Conservation (phyloP, 2,329 filamentous ascomycete species). For the Mycosphaerella sp. region DNA sequence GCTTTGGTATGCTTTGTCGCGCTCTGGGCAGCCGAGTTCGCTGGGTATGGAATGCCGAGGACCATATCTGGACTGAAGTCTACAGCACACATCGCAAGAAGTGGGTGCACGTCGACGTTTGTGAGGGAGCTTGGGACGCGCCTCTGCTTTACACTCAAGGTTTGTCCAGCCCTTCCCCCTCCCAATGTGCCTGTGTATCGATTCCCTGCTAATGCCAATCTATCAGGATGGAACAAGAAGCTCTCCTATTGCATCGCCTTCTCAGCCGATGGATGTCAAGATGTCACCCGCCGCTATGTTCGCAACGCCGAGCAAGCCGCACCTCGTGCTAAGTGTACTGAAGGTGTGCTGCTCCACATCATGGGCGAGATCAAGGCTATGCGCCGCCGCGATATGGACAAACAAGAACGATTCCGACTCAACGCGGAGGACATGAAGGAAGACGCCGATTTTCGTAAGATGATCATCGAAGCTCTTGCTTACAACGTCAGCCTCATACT, state of each 20-base stretch:
- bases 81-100: slow-evolving; percentile 89
- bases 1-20: slow-evolving; percentile 96
- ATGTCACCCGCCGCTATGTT: slow-evolving; percentile 62
- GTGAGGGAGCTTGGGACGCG: slow-evolving; percentile 93
- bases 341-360: slow-evolving; percentile 86
- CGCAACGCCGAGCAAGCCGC: slow-evolving; percentile 66
- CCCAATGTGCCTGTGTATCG: background rate
- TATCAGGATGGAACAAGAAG: slow-evolving; percentile 79
- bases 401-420: slow-evolving; percentile 74
- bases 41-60: slow-evolving; percentile 98
- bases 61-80: slow-evolving; percentile 96
- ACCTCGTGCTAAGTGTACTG: slow-evolving; percentile 73
- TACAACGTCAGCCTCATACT: slow-evolving; percentile 65
- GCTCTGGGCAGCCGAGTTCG: slow-evolving; percentile 84
- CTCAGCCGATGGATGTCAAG: slow-evolving; percentile 73
- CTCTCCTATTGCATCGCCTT: slow-evolving; percentile 97
- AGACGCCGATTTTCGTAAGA: slow-evolving; percentile 66
- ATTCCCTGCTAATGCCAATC: slow-evolving; percentile 16
- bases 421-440: slow-evolving; percentile 75
- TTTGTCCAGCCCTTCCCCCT: slow-evolving; percentile 34
- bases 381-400: slow-evolving; percentile 75
- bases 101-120: slow-evolving; percentile 96
- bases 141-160: slow-evolving; percentile 85
- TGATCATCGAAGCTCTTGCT: slow-evolving; percentile 67
- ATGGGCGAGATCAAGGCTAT: slow-evolving; percentile 84